A percentile compares a stretch with the other conserved stretches of the same genome.
phyloP scores from a whole-genome alignment of 164 flowering plant species.

The Liquidambar formosana region DNA sequence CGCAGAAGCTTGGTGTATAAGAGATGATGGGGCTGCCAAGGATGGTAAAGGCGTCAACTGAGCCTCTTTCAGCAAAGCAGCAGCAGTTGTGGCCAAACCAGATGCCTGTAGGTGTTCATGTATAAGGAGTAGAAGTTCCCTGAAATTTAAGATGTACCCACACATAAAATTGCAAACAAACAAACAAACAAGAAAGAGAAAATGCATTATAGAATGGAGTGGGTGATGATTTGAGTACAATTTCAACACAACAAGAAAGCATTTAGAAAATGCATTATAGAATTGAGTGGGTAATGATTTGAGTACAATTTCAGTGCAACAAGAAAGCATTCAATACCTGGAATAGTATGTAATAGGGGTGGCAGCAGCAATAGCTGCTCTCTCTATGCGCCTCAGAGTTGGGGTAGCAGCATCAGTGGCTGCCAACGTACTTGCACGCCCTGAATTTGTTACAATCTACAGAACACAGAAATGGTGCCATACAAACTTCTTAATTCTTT shows the following conservation, averaged over 20 bases:
- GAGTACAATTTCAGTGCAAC: background rate
- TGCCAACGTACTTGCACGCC: constrained; percentile 91
- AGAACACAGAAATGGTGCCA: constrained; percentile 10
- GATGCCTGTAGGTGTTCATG: constrained; percentile 95
- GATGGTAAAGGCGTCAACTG: constrained; percentile 82
- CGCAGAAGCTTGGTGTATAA: constrained; percentile 53
- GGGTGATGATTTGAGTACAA: background rate
- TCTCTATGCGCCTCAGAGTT: constrained; percentile 90
- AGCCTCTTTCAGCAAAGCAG: constrained; percentile 80
- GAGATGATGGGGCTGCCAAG: constrained; percentile 59
- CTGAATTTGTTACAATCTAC: constrained; percentile 95
- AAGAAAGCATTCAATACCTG: constrained; percentile 39
- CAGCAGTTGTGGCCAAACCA: constrained; percentile 70
- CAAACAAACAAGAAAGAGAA: background rate
- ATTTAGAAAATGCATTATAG: background rate
- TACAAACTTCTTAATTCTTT: background rate
- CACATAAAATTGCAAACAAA: background rate
- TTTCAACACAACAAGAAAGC: background rate
- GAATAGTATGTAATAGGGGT: constrained; percentile 93
- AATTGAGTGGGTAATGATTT: background rate
- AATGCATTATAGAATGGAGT: background rate
- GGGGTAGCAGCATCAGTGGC: constrained; percentile 99
- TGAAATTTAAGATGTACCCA: constrained; percentile 22
- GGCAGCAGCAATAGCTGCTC: constrained; percentile 99
- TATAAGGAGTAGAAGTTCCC: constrained; percentile 91